Evolutionary conservation across 2,329 filamentous ascomycete genomes (phyloP).

Genomic region (Aspergillus tubingensis): DNA sequence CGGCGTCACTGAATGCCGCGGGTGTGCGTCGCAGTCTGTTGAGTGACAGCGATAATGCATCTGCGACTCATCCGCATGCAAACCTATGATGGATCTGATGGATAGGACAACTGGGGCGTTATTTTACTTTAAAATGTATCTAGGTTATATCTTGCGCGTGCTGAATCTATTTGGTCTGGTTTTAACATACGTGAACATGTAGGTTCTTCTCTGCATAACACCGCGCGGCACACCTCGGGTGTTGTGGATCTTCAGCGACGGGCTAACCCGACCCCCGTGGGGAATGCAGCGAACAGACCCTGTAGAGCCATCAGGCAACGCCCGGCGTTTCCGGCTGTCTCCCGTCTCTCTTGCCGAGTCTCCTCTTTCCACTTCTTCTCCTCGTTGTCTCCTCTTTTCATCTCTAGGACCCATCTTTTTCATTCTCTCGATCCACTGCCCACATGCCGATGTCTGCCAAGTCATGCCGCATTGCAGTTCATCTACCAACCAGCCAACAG

Average conservation of each 20-base stretch:
- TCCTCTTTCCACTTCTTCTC: neutral
- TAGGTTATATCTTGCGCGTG: too few species aligned
- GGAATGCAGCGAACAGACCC: neutral
- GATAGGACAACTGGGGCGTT: too few species aligned
- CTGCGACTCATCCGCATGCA: neutral
- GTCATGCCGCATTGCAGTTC: neutral
- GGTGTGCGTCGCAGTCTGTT: neutral
- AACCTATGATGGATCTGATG: too few species aligned
- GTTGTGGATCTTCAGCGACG: neutral
- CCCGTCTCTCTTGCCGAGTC: neutral
- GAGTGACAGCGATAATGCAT: neutral
- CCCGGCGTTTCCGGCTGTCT: neutral
- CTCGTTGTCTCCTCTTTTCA: neutral
- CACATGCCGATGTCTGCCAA: neutral
- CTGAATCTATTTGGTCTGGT: too few species aligned
- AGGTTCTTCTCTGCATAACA: too few species aligned
- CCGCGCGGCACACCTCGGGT: too few species aligned
- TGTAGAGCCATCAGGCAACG: neutral
- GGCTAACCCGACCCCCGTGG: neutral
- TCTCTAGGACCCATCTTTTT: neutral
- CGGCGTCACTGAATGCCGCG: neutral
- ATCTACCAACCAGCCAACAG: neutral
- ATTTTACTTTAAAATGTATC: too few species aligned
- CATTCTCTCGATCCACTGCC: neutral
- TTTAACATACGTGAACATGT: too few species aligned